A percentile compares a stretch with the other conserved stretches of the same genome.
These are phyloP conservation scores for Corylus americana DNA, from an alignment of 306 rosid species.

Conservation along the genomic window DNA sequence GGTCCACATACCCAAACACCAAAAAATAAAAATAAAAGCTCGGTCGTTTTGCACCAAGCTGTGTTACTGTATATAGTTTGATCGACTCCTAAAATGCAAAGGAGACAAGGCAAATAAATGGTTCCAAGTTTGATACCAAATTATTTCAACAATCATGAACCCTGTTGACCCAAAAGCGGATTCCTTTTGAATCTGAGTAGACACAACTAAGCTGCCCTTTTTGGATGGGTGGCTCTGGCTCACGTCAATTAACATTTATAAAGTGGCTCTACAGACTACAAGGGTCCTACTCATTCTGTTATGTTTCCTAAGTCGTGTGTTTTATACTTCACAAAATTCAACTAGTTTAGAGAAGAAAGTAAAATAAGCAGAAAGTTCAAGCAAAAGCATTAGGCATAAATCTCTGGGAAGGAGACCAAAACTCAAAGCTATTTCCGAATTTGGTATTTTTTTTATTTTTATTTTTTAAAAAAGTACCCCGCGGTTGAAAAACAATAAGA, in stretches of 20 bases:
- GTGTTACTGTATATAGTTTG: no score
- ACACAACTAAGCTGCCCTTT: background rate
- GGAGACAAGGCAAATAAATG: no score
- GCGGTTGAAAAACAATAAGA: conserved; percentile 36
- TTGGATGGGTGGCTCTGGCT: no score
- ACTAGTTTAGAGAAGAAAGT: background rate
- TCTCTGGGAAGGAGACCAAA: conserved; percentile 3
- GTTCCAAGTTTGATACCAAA: no score
- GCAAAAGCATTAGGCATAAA: background rate
- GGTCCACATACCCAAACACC: no score
- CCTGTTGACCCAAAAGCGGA: background rate
- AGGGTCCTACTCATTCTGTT: background rate
- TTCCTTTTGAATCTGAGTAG: background rate
- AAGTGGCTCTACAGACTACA: background rate
- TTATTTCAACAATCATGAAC: background rate
- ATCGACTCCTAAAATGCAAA: no score
- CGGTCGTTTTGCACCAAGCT: no score
- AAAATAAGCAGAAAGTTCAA: background rate
- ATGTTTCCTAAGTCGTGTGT: no score
- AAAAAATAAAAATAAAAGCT: no score
- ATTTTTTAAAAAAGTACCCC: conserved; percentile 32
- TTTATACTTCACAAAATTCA: no score
- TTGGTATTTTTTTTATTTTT: conserved; percentile 34
- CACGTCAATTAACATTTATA: background rate
- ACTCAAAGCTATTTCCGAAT: conserved; percentile 34